These are phyloP conservation scores for Pulveroboletus ravenelii DNA, from an alignment of 768 basidiomycete species.

Conservation along the genomic window DNA sequence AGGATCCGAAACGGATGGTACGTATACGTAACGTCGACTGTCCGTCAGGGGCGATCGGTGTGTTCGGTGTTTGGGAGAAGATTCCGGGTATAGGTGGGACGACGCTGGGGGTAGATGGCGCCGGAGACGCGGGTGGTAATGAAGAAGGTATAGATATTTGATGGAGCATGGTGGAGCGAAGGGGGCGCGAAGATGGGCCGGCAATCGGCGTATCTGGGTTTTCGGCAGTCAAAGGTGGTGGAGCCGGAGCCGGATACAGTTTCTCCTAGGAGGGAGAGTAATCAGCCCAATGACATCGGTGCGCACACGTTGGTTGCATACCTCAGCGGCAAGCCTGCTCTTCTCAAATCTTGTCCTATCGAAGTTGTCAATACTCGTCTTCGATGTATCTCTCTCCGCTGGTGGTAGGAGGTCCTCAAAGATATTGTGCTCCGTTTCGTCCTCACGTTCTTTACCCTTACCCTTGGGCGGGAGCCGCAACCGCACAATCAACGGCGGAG, in stretches of 20 bases:
- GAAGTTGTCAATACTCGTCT: constrained; percentile 52
- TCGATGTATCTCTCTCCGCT: constrained; percentile 67
- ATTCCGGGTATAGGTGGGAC: constrained; percentile 32
- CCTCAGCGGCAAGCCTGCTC: constrained; percentile 71
- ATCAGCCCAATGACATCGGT: constrained; percentile 1
- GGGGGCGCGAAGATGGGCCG: constrained; percentile 55
- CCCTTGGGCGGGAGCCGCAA: constrained; percentile 56
- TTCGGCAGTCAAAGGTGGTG: constrained; percentile 30
- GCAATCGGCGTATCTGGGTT: constrained; percentile 38
- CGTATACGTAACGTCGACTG: constrained; percentile 61
- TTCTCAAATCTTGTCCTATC: constrained; percentile 75
- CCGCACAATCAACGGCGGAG: constrained; percentile 41
- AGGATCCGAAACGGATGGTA: constrained; percentile 84
- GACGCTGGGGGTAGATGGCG: constrained; percentile 34
- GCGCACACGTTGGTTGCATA: constrained; percentile 30
- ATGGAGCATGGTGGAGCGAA: constrained; percentile 54
- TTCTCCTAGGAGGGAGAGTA: constrained; percentile 38
- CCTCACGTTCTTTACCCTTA: constrained; percentile 67
- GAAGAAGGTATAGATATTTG: constrained; percentile 29
- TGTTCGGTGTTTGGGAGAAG: constrained; percentile 30
- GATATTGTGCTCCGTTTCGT: constrained; percentile 54
- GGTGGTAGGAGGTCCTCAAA: constrained; percentile 79
- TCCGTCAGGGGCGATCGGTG: constrained; percentile 20
- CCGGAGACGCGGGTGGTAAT: constrained; percentile 32
- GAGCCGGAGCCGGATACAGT: constrained; percentile 41